Conservation (phyloP, 768 basidiomycete species). For the Daedalea quercina region DNA sequence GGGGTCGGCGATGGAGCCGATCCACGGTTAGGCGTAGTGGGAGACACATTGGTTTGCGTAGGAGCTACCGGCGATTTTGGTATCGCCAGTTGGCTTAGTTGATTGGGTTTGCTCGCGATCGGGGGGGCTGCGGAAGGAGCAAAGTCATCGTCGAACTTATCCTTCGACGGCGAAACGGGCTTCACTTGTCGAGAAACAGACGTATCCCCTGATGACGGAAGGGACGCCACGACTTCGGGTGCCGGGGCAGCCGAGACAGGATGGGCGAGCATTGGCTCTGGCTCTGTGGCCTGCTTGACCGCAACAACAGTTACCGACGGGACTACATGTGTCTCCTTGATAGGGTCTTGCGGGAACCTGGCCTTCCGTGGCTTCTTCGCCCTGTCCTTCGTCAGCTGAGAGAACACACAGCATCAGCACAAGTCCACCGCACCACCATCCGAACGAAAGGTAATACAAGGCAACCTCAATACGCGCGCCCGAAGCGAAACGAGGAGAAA, state of each 20-base stretch:
- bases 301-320: background rate
- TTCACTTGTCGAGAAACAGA: background rate
- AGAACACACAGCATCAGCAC: slow-evolving; percentile 13
- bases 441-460: too few species aligned
- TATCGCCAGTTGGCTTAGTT: background rate
- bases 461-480: too few species aligned
- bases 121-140: background rate
- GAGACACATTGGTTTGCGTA: background rate
- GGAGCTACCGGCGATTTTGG: background rate
- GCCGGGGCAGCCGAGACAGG: background rate
- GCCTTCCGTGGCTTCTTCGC: slow-evolving; percentile 60
- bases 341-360: slow-evolving; percentile 18
- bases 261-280: background rate
- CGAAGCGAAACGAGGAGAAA: slow-evolving; percentile 13
- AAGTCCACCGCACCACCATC: background rate
- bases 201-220: background rate
- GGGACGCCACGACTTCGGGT: background rate
- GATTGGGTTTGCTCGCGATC: background rate
- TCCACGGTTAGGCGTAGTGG: background rate
- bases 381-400: slow-evolving; percentile 69
- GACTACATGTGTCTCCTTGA: background rate
- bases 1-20: background rate
- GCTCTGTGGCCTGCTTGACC: background rate
- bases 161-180: background rate
- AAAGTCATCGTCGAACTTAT: slow-evolving; percentile 7